Conservation (phyloP, 306 rosid species). For the Chamaecrista fasciculata region DNA sequence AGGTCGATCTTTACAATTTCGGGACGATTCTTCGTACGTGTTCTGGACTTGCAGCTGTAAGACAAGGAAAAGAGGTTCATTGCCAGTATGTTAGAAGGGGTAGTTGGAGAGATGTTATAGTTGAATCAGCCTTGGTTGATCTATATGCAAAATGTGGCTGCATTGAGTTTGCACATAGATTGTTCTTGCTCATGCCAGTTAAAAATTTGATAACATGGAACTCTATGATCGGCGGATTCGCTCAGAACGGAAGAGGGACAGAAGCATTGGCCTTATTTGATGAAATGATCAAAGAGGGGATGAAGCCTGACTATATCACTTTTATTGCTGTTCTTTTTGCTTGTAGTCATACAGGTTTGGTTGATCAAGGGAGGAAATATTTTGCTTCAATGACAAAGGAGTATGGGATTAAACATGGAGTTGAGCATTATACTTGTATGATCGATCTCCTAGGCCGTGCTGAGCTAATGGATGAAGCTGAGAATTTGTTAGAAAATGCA, state of each 20-base stretch:
- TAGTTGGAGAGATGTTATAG: constrained; percentile 74
- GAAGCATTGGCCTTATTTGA: constrained; percentile 58
- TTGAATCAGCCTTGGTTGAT: constrained; percentile 85
- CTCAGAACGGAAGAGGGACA: constrained; percentile 74
- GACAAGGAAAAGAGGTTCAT: constrained; percentile 87
- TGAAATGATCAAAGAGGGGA: constrained; percentile 60
- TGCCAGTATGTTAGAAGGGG: constrained; percentile 77
- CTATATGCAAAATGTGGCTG: constrained; percentile 87
- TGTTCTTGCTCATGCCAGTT: constrained; percentile 55
- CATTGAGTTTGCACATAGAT: constrained; percentile 49
- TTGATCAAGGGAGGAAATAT: constrained; percentile 64
- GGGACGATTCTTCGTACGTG: constrained; percentile 81
- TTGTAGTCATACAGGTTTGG: constrained; percentile 86
- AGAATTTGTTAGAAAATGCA: constrained; percentile 60
- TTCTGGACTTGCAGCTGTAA: constrained; percentile 66
- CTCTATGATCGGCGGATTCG: constrained; percentile 79
- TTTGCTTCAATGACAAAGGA: constrained; percentile 54
- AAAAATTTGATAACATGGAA: constrained; percentile 90
- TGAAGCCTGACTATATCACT: constrained; percentile 70
- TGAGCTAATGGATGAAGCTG: constrained; percentile 79
- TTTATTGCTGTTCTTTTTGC: constrained; percentile 79
- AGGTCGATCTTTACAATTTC: constrained; percentile 57
- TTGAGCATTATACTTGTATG: constrained; percentile 85
- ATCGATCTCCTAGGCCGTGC: constrained; percentile 85
- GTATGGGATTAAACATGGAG: constrained; percentile 62